A percentile compares a stretch with the other conserved stretches of the same genome.
phyloP scores from a whole-genome alignment of 257 asterid species.

The Nemophila menziesii region DNA sequence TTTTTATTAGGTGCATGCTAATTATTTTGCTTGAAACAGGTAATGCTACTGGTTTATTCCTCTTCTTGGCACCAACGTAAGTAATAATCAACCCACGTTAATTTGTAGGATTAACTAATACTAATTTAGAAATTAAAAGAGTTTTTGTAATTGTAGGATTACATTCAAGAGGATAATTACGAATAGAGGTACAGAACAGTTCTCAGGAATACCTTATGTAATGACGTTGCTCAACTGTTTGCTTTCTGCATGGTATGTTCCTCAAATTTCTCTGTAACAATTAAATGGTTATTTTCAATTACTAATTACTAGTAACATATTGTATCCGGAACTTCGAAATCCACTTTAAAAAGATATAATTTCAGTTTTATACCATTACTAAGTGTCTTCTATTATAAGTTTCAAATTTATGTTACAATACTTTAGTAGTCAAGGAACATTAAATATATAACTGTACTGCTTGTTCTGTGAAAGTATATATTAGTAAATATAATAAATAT shows the following conservation, averaged over 20 bases:
- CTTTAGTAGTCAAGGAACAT: too few relatives aligned
- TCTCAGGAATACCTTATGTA: conserved; percentile 75
- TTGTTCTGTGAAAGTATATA: too few relatives aligned
- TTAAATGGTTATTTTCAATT: too few relatives aligned
- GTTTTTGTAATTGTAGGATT: conserved; percentile 28
- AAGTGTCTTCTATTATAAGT: too few relatives aligned
- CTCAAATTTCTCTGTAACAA: neutral
- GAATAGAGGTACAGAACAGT: conserved; percentile 55
- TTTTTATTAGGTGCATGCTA: neutral
- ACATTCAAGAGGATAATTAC: conserved; percentile 64
- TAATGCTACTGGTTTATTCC: conserved; percentile 59
- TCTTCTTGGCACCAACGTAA: conserved; percentile 78
- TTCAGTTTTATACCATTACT: too few relatives aligned
- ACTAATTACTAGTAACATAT: too few relatives aligned
- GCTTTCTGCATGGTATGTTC: conserved; percentile 56
- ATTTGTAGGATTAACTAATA: too few relatives aligned
- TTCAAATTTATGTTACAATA: too few relatives aligned
- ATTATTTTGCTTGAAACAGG: conserved; percentile 23
- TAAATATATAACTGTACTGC: too few relatives aligned
- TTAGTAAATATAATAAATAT: too few relatives aligned
- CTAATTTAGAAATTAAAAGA: neutral
- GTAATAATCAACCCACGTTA: neutral
- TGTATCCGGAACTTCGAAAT: too few relatives aligned
- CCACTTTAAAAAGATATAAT: too few relatives aligned
- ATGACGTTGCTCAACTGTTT: conserved; percentile 84